Evolutionary conservation across 208 protist species (phyloP), one percentile per base, ranked within the genome.

Genomic region (Entamoeba invadens): DNA sequence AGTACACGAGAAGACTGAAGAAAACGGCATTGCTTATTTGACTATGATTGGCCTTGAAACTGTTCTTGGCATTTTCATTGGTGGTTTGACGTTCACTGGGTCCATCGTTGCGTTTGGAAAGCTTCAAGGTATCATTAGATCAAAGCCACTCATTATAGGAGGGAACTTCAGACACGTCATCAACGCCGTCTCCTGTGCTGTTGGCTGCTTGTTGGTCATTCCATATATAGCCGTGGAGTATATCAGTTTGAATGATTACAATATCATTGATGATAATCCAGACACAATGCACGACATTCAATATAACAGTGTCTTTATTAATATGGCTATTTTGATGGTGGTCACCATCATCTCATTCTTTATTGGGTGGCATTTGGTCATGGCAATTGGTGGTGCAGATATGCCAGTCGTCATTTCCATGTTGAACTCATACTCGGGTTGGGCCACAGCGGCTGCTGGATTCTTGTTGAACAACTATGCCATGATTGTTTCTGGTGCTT

Each of bases 371-470:
- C 35, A 47, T 91, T 91, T 94, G 46, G 72, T 50, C 93, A 38
- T 95, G 38, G 94, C 96, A 57, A 97, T 98, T 45, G 97, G 97
- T 57, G 97, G 97, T 45, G 97, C 97, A 91, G 97, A 98, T 95
- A 98, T 98, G 97, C 97, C 97, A 12, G 97, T 98, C 3, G 97
- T 97, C 38, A 97, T 98, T 93, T 97, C 98, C 2, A 96, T 98
- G 35, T 95, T 98, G 50, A 98, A 98, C 95, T 96, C 94, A 50
- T 97, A 97, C 94, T 97, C 96, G 35, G 97, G 97, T 50, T 98
- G 97, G 97, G 97, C 97, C 31, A 96, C 96, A 77, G 97, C 96
- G 16, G 46, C 94, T 38, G 25, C 93, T 92, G 97, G 97, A 45
- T 97, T 98, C 94, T 97, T 98, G 95, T 93, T 98, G 25, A 93